Percentiles rank a stretch among this genome's conserved stretches.
These are phyloP conservation scores for Cyphellophora europaea DNA, from an alignment of 2,329 filamentous ascomycete species.

Conservation along the genomic window DNA sequence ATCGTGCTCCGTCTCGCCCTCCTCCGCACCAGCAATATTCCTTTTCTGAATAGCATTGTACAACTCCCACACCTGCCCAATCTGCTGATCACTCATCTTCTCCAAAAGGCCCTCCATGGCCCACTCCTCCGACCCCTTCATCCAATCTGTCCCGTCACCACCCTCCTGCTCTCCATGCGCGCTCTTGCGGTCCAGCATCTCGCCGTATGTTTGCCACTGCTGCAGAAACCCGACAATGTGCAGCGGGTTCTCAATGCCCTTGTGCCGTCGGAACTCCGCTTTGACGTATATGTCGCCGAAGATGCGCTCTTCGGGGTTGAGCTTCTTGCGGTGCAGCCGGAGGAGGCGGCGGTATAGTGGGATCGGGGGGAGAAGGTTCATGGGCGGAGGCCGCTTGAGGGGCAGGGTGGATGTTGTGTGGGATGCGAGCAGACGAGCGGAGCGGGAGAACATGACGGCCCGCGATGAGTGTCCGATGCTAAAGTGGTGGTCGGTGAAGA, in stretches of 20 bases:
- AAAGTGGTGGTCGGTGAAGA: too few species aligned
- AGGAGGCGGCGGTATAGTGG: slow-evolving; percentile 82
- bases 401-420: slow-evolving; percentile 6
- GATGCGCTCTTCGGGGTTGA: slow-evolving; percentile 64
- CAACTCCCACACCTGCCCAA: slow-evolving; percentile 87
- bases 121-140: slow-evolving; percentile 1
- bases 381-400: slow-evolving; percentile 24
- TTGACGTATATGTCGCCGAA: slow-evolving; percentile 92
- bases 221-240: slow-evolving; percentile 94
- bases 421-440: slow-evolving; percentile 12
- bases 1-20: slow-evolving; percentile 14
- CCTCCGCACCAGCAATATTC: slow-evolving; percentile 38
- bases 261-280: slow-evolving; percentile 79
- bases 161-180: slow-evolving; percentile 72
- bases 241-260: slow-evolving; percentile 75
- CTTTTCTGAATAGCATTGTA: slow-evolving; percentile 68
- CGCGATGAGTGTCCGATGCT: too few species aligned
- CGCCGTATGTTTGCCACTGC: slow-evolving; percentile 93
- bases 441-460: too few species aligned
- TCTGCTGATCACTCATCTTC: slow-evolving; percentile 94
- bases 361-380: slow-evolving; percentile 76
- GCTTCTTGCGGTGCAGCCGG: slow-evolving; percentile 70
- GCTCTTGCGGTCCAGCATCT: slow-evolving; percentile 81
- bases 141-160: slow-evolving; percentile 82
- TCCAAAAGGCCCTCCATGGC: slow-evolving; percentile 47